phyloP scores from a whole-genome alignment of 1,139 yeast genomes.

The Blastobotrys aristatus region DNA sequence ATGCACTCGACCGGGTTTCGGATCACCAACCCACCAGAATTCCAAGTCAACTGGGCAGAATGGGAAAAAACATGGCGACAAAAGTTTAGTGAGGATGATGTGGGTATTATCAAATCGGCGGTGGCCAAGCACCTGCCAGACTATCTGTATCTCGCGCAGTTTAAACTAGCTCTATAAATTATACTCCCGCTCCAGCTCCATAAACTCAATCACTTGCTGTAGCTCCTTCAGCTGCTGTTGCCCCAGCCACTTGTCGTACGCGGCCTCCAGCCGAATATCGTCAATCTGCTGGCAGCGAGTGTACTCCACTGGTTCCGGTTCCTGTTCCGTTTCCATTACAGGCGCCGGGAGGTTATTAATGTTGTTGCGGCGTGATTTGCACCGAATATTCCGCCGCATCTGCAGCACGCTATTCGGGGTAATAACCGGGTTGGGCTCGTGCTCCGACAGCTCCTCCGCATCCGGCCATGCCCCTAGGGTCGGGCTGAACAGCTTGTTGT shows the following conservation, averaged over 20 bases:
- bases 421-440: background rate
- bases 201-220: conserved; percentile 21
- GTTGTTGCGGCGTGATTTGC: background rate
- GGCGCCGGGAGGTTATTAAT: too few species aligned
- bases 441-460: background rate
- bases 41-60: conserved; percentile 21
- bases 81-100: conserved; percentile 22
- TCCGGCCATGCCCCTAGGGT: background rate
- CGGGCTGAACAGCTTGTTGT: background rate
- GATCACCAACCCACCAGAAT: conserved; percentile 6
- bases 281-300: conserved; percentile 2
- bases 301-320: background rate
- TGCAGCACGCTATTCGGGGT: conserved; percentile 10
- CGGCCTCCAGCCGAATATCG: conserved; percentile 13
- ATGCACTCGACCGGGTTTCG: conserved; percentile 27
- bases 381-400: conserved; percentile 3
- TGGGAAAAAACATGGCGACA: conserved; percentile 26
- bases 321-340: background rate
- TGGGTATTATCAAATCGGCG: conserved; percentile 19
- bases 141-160: conserved; percentile 23
- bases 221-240: conserved; percentile 18
- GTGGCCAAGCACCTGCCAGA: conserved; percentile 26
- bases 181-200: conserved; percentile 22
- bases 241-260: conserved; percentile 19
- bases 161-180: too few species aligned